Evolutionary conservation across 2,329 filamentous ascomycete species (phyloP).

Genomic region (Fusarium goolgardi): DNA sequence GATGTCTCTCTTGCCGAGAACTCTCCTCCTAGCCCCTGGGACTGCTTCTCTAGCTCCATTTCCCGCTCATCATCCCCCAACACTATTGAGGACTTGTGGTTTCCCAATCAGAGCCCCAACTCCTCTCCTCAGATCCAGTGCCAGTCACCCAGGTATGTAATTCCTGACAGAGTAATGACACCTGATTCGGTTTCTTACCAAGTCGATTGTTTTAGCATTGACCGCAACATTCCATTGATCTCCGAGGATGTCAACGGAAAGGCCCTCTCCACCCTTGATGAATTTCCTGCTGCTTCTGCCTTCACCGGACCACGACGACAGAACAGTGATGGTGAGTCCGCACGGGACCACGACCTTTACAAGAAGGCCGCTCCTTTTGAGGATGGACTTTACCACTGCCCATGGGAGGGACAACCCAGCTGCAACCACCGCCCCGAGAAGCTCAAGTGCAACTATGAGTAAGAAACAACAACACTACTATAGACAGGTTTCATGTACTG

Average conservation of each 20-base stretch:
- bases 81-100: slow-evolving; percentile 62
- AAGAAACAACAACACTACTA: slow-evolving; percentile 58
- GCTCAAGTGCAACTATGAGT: slow-evolving; percentile 99
- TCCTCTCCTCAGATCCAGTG: slow-evolving; percentile 63
- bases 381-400: slow-evolving; percentile 94
- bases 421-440: slow-evolving; percentile 95
- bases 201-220: slow-evolving; percentile 44
- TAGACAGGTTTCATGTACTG: slow-evolving; percentile 34
- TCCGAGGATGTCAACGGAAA: slow-evolving; percentile 46
- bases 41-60: slow-evolving; percentile 64
- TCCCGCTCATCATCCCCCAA: slow-evolving; percentile 65
- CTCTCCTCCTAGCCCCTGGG: slow-evolving; percentile 65
- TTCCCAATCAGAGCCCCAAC: slow-evolving; percentile 52
- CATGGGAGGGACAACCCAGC: slow-evolving; percentile 75
- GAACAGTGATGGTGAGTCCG: slow-evolving; percentile 66
- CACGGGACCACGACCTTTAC: slow-evolving; percentile 76
- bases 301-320: slow-evolving; percentile 59
- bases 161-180: slow-evolving; percentile 15
- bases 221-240: slow-evolving; percentile 49
- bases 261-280: slow-evolving; percentile 46
- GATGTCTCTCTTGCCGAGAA: slow-evolving; percentile 61
- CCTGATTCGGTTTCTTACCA: slow-evolving; percentile 41
- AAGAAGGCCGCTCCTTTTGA: slow-evolving; percentile 70
- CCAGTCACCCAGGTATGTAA: slow-evolving; percentile 66
- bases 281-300: slow-evolving; percentile 49